A percentile compares a stretch with the other conserved stretches of the same genome.
Evolutionary conservation across 2,329 filamentous ascomycete species (phyloP).

Genomic region (Didymosphaeria variabile): DNA sequence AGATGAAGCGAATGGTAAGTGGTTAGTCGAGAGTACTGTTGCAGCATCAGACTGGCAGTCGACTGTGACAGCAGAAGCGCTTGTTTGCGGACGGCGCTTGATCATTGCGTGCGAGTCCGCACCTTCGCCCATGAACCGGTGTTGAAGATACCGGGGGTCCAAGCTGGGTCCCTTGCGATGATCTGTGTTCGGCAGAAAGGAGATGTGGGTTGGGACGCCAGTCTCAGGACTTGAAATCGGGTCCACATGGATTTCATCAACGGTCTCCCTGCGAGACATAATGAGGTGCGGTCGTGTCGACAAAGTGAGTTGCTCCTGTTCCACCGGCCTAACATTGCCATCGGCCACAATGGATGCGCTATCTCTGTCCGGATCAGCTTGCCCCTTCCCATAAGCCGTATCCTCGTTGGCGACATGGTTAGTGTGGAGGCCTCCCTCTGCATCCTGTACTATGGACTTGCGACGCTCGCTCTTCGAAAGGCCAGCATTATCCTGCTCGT

Average conservation of each 20-base stretch:
- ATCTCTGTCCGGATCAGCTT: neutral
- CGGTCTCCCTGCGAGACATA: conserved; percentile 21
- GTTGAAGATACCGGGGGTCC: conserved; percentile 20
- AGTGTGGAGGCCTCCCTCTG: neutral
- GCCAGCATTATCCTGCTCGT: neutral
- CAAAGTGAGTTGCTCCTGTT: neutral
- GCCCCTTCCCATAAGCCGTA: neutral
- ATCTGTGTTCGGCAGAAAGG: conserved; percentile 40
- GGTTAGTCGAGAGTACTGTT: conserved; percentile 18
- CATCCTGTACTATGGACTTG: neutral
- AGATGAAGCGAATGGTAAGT: conserved; percentile 28
- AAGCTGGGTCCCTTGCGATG: conserved; percentile 16
- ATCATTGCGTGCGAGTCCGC: conserved; percentile 42
- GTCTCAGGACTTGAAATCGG: conserved; percentile 6
- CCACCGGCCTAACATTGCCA: neutral
- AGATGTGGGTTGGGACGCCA: conserved; percentile 33
- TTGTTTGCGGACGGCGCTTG: conserved; percentile 19
- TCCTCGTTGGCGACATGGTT: neutral
- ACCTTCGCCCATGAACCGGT: conserved; percentile 47
- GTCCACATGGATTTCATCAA: conserved; percentile 23
- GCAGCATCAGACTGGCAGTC: conserved; percentile 18
- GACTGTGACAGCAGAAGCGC: conserved; percentile 22
- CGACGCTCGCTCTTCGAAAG: neutral
- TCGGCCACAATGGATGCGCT: neutral
- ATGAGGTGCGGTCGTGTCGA: conserved; percentile 14